Evolutionary conservation across 768 basidiomycete species (phyloP).

Genomic region (Pluteus cervinus): DNA sequence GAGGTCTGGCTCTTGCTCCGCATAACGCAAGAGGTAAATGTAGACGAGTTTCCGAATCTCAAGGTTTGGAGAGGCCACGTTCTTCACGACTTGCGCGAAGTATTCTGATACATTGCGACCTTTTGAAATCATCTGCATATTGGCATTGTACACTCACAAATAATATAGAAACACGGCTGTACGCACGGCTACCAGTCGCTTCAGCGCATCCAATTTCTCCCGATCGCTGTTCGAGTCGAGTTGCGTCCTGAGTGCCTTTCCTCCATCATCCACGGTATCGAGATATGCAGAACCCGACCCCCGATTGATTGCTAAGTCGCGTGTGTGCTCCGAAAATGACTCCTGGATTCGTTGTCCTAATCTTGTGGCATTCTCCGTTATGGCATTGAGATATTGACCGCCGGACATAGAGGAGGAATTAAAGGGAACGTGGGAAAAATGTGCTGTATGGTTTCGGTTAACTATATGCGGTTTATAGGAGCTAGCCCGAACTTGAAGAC

Average conservation of each 20-base stretch:
- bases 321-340: slow-evolving; percentile 73
- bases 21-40: slow-evolving; percentile 93
- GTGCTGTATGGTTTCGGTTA: too few species aligned
- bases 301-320: slow-evolving; percentile 59
- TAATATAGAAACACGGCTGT: slow-evolving; percentile 1
- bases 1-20: slow-evolving; percentile 90
- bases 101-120: slow-evolving; percentile 86
- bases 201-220: slow-evolving; percentile 94
- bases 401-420: slow-evolving; percentile 27
- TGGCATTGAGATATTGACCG: slow-evolving; percentile 38
- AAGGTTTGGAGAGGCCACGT: slow-evolving; percentile 87
- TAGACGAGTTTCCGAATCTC: slow-evolving; percentile 97
- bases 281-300: slow-evolving; percentile 53
- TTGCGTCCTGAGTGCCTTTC: slow-evolving; percentile 77
- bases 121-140: slow-evolving; percentile 82
- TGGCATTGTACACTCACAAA: slow-evolving; percentile 2
- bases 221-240: slow-evolving; percentile 84
- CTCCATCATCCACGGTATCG: slow-evolving; percentile 73
- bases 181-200: slow-evolving; percentile 86
- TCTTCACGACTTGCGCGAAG: slow-evolving; percentile 97
- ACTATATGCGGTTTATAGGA: too few species aligned
- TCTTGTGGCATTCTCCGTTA: slow-evolving; percentile 80
- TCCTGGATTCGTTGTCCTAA: slow-evolving; percentile 82
- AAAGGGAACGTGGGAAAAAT: too few species aligned
- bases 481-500: too few species aligned